A percentile compares a stretch with the other conserved stretches of the same genome.
Conservation (phyloP, 148 eudicot genomes). For the Tetragonia tetragonoides region DNA sequence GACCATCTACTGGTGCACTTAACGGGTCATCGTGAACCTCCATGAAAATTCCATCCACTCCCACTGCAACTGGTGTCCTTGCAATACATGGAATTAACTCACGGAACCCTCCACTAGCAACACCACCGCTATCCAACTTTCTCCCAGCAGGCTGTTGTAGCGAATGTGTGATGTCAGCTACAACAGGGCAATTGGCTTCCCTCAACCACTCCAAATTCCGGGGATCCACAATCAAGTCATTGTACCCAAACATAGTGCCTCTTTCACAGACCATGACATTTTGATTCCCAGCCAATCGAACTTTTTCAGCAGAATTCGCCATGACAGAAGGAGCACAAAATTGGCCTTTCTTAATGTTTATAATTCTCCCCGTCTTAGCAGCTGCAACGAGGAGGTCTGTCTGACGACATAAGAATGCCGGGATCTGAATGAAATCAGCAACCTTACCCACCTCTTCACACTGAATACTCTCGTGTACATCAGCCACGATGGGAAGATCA, state of each 20-base stretch:
- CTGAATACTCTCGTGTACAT: constrained; percentile 80
- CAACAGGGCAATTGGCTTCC: constrained; percentile 91
- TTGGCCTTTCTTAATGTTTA: constrained; percentile 93
- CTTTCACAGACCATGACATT: constrained; percentile 99
- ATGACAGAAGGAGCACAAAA: constrained; percentile 90
- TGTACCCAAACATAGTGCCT: constrained; percentile 98
- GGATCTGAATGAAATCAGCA: constrained; percentile 94
- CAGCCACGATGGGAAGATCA: constrained; percentile 86
- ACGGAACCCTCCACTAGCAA: constrained; percentile 92
- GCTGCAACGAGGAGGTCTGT: constrained; percentile 94
- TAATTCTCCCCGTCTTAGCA: constrained; percentile 79
- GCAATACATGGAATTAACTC: constrained; percentile 94
- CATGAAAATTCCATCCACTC: constrained; percentile 96
- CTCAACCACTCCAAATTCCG: constrained; percentile 96
- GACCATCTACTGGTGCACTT: constrained; percentile 93
- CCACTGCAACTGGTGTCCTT: constrained; percentile 92
- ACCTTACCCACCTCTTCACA: constrained; percentile 95
- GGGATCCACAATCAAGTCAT: constrained; percentile 95
- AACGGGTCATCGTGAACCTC: constrained; percentile 97
- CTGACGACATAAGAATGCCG: constrained; percentile 95
- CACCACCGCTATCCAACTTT: constrained; percentile 93
- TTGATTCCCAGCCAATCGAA: constrained; percentile 82
- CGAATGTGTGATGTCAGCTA: constrained; percentile 93
- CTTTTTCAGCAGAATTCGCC: constrained; percentile 90
- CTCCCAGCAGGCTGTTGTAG: constrained; percentile 94